These are phyloP conservation scores for Psilocybe azurescens DNA, from an alignment of 768 basidiomycete genomes.

Conservation along the genomic window DNA sequence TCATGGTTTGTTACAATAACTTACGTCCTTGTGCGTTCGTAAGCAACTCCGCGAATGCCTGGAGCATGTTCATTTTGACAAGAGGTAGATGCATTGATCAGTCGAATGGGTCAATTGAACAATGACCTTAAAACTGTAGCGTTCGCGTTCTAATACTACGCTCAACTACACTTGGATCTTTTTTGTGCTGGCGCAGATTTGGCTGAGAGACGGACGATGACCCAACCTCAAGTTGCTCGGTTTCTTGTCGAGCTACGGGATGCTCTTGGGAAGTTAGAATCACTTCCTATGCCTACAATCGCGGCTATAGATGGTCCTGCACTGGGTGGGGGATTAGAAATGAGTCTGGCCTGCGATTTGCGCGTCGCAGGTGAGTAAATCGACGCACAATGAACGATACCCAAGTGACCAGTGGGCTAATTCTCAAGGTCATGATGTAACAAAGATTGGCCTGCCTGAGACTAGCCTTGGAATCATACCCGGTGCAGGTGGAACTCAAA, in stretches of 20 bases:
- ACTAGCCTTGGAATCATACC: conserved; percentile 83
- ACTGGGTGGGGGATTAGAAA: conserved; percentile 90
- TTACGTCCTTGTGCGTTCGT: conserved; percentile 12
- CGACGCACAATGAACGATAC: not conserved
- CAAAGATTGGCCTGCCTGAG: conserved; percentile 90
- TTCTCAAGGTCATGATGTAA: conserved; percentile 60
- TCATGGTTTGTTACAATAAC: not conserved
- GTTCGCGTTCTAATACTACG: conserved; percentile 84
- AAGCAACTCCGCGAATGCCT: conserved; percentile 79
- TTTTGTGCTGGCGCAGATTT: conserved; percentile 96
- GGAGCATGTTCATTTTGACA: conserved; percentile 68
- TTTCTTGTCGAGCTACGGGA: conserved; percentile 81
- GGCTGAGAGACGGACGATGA: conserved; percentile 84
- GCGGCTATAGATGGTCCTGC: conserved; percentile 94
- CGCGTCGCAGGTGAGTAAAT: conserved; percentile 76
- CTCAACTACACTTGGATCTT: conserved; percentile 76
- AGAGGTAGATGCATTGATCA: conserved; percentile 46
- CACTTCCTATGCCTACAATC: conserved; percentile 86
- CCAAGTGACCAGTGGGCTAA: not conserved
- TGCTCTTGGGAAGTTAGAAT: conserved; percentile 77
- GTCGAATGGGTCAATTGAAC: not conserved
- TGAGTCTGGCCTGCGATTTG: conserved; percentile 88
- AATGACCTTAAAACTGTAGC: conserved; percentile 37
- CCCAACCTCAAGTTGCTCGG: conserved; percentile 68
- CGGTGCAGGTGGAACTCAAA: conserved; percentile 89